Evolutionary conservation across 2,329 filamentous ascomycete species (phyloP).

Genomic region (Sarocladium kiliense): DNA sequence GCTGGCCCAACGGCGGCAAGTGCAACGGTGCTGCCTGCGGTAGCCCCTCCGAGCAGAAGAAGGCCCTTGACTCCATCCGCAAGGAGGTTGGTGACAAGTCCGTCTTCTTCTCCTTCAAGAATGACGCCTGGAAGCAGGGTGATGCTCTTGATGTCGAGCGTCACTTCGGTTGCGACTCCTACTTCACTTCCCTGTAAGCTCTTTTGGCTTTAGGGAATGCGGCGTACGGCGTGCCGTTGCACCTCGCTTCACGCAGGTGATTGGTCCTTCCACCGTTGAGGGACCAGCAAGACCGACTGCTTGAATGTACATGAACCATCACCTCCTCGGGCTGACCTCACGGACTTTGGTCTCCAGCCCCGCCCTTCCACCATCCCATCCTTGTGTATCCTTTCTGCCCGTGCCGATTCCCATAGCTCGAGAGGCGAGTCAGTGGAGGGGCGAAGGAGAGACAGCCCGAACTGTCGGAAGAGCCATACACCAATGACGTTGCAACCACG

Average conservation of each 20-base stretch:
- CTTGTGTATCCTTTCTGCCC: constrained; percentile 6
- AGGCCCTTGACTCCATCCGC: constrained; percentile 68
- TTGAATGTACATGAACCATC: constrained; percentile 7
- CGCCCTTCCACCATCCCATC: constrained; percentile 2
- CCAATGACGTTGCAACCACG: constrained; percentile 1
- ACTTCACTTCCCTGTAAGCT: constrained; percentile 19
- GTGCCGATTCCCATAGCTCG: not conserved
- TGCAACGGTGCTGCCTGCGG: constrained; percentile 71
- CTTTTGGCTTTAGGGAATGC: not conserved
- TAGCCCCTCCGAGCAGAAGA: constrained; percentile 59
- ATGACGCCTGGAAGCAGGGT: constrained; percentile 77
- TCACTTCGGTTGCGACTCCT: constrained; percentile 59
- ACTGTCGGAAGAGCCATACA: constrained; percentile 8
- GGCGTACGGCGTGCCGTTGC: not conserved
- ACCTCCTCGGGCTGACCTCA: not conserved
- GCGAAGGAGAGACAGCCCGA: constrained; percentile 2
- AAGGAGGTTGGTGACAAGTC: constrained; percentile 59
- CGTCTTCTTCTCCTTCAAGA: constrained; percentile 75
- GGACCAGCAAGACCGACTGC: not conserved
- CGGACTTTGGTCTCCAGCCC: not conserved
- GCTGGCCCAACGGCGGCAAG: constrained; percentile 72
- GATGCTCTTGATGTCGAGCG: constrained; percentile 71
- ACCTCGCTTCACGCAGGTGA: constrained; percentile 3
- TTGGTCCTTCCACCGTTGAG: not conserved
- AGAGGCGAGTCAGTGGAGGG: constrained; percentile 5